A percentile compares a stretch with the other conserved stretches of the same genome.
Evolutionary conservation across 495 filamentous ascomycete species (phyloP).

Genomic region (Talaromyces proteolyticus): DNA sequence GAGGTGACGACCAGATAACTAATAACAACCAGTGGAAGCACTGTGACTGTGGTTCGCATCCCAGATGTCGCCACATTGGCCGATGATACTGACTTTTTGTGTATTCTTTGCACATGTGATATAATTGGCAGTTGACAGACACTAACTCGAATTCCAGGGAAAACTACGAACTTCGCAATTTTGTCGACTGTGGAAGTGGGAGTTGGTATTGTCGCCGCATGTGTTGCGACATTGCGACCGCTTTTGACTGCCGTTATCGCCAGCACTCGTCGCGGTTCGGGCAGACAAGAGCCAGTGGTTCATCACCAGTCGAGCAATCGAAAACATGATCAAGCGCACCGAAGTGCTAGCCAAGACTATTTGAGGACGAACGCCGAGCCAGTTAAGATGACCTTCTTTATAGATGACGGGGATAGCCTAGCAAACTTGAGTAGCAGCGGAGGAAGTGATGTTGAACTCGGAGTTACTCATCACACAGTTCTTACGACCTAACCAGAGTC

Average conservation of each 20-base stretch:
- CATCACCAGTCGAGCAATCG: too few relatives aligned
- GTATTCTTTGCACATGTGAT: neutral
- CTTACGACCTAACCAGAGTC: too few relatives aligned
- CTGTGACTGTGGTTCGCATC: constrained; percentile 34
- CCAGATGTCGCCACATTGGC: constrained; percentile 26
- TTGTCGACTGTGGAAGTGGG: constrained; percentile 34
- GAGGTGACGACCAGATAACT: neutral
- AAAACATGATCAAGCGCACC: too few relatives aligned
- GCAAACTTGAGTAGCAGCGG: too few relatives aligned
- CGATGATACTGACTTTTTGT: constrained; percentile 19
- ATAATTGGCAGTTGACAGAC: neutral
- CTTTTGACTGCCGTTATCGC: constrained; percentile 9
- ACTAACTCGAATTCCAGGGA: too few relatives aligned
- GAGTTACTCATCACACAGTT: too few relatives aligned
- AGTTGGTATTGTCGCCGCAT: constrained; percentile 30
- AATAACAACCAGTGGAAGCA: constrained; percentile 19
- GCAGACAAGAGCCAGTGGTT: too few relatives aligned
- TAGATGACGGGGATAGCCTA: too few relatives aligned
- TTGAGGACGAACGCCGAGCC: too few relatives aligned
- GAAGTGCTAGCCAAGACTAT: too few relatives aligned
- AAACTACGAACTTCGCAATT: constrained; percentile 26
- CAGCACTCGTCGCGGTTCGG: neutral
- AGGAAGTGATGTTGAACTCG: too few relatives aligned
- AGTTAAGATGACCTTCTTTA: too few relatives aligned
- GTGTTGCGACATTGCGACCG: constrained; percentile 32